Percentiles rank a stretch among this genome's conserved stretches.
Evolutionary conservation across 2,329 filamentous ascomycete species (phyloP).

Genomic region (Colletotrichum acutatum): DNA sequence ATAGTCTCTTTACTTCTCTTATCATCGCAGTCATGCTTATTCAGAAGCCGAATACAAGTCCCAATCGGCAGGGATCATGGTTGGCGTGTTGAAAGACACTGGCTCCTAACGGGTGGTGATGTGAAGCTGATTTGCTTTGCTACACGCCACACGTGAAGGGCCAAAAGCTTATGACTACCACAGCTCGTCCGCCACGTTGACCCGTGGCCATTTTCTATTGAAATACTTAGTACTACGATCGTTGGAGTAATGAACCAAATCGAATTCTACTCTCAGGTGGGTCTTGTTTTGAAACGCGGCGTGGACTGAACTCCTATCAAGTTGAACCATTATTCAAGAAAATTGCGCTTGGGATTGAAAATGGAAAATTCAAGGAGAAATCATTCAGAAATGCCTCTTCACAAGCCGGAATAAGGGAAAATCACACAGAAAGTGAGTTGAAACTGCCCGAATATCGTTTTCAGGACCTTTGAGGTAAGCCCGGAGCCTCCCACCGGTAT

Average conservation of each 20-base stretch:
- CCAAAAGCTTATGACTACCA: too few species aligned
- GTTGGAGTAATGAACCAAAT: too few species aligned
- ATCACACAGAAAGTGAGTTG: not conserved
- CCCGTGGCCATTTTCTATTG: too few species aligned
- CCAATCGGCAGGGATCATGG: not conserved
- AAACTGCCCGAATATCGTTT: not conserved
- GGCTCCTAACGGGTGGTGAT: not conserved
- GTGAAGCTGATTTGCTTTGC: too few species aligned
- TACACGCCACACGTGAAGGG: too few species aligned
- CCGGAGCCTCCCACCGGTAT: not conserved
- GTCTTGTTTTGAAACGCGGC: too few species aligned
- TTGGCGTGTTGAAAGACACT: not conserved
- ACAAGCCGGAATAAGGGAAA: not conserved
- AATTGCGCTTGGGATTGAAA: too few species aligned
- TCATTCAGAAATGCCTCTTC: not conserved
- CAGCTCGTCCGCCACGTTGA: too few species aligned
- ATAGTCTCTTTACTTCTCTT: not conserved
- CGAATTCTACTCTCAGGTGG: too few species aligned
- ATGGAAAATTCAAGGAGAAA: not conserved
- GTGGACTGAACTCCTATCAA: too few species aligned
- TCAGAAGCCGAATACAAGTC: not conserved
- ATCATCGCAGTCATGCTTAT: not conserved
- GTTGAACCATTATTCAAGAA: too few species aligned
- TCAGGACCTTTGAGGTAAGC: not conserved
- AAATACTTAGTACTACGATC: too few species aligned